Base-by-base conservation (phyloP, 2,329 filamentous ascomycete genomes). In the Tricladium varicosporioides region DNA sequence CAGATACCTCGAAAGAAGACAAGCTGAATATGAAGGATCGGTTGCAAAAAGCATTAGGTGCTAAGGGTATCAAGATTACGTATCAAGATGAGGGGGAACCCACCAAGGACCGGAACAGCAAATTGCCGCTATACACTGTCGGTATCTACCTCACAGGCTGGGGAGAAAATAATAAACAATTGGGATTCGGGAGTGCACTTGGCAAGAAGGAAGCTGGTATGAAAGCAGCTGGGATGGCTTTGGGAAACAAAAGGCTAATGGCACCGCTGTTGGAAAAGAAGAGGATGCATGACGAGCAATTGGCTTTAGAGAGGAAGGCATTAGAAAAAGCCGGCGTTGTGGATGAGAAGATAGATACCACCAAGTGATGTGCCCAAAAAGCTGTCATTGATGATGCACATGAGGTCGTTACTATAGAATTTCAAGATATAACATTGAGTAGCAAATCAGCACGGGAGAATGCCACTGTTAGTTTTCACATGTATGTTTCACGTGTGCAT, bases 131-230 rank as follows among this genome's bases (percentile, higher is more conserved):
- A 22, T 90, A 82, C 67, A 81, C 79, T 2, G 78, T 91, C 1
- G 86, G 80, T 0, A 79, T 84, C 0, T 88, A 83, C 64, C 74
- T 91, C 27, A 81, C 83, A 16, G 88, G 87, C 0, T 89, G 85
- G 78, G 88, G 88, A 4, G 84, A 87, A 70, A 79, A 77, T 32
- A 75, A 81, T 49, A 80, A 83, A 68, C 73, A 81, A 56, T 72
- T 92, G 5, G 89, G 85, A 0, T 77, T 76, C 46, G 89, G 87
- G 0, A 81, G 79, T 32, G 88, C 81, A 1, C 73, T 83, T 60
- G 83, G 80, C 54, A 91, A 91, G 73, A 83, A 81, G 56, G 86
- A 90, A 56, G 89, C 88, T 1, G 86, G 85, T 0, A 75, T 81
- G 13, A 85, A 81, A 62, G 89, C 89, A 1, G 89, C 89, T 0